Percentiles rank a stretch among this genome's conserved stretches.
These are phyloP conservation scores for Tolypocladium tundrense DNA, from an alignment of 2,329 filamentous ascomycete species.

Conservation along the genomic window DNA sequence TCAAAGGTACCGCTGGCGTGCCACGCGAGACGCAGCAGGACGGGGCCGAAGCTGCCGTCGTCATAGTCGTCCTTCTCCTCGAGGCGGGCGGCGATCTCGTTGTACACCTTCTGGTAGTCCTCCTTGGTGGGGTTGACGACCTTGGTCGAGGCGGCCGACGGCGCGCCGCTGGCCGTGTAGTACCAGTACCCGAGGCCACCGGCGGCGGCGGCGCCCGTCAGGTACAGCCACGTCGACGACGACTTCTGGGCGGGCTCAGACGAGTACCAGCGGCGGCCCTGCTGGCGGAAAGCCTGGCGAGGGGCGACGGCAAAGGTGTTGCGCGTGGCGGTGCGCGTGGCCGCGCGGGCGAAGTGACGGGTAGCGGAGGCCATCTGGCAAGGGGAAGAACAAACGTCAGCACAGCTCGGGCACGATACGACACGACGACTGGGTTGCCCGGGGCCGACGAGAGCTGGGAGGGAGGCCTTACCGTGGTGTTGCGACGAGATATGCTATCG, in stretches of 20 bases:
- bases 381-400: slow-evolving; percentile 4
- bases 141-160: slow-evolving; percentile 37
- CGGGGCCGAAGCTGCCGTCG: slow-evolving; percentile 90
- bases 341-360: slow-evolving; percentile 45
- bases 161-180: slow-evolving; percentile 46
- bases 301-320: slow-evolving; percentile 48
- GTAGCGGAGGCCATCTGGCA: slow-evolving; percentile 30
- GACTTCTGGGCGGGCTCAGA: slow-evolving; percentile 51
- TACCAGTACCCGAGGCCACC: slow-evolving; percentile 58
- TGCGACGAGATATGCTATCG: not conserved
- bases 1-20: slow-evolving; percentile 91
- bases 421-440: not conserved
- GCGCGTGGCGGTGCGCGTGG: slow-evolving; percentile 47
- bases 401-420: not conserved
- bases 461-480: not conserved
- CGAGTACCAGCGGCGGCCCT: slow-evolving; percentile 71
- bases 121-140: slow-evolving; percentile 65
- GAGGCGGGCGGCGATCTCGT: slow-evolving; percentile 68
- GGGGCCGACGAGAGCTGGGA: not conserved
- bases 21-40: slow-evolving; percentile 86
- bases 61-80: slow-evolving; percentile 93
- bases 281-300: slow-evolving; percentile 61
- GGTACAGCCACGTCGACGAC: slow-evolving; percentile 41
- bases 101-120: slow-evolving; percentile 94
- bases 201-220: slow-evolving; percentile 47